Evolutionary conservation across 1,284 basidiomycete species (phyloP).

Genomic region (Rhodofomes roseus): DNA sequence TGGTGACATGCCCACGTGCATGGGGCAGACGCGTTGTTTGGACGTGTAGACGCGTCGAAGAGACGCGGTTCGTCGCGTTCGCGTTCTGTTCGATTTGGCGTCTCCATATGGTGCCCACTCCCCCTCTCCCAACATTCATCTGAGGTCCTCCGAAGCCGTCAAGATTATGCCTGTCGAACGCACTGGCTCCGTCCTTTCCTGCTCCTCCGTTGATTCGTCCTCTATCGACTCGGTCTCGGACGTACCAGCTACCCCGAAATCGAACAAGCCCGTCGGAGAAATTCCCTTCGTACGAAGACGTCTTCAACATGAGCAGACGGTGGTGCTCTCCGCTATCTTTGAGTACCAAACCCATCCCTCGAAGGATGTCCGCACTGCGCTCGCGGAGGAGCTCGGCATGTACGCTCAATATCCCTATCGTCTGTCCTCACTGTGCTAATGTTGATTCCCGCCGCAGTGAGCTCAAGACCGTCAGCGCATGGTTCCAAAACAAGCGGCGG

Average conservation of each 20-base stretch:
- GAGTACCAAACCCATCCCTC: slow-evolving; percentile 39
- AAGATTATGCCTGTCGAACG: slow-evolving; percentile 1
- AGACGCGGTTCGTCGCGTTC: slow-evolving; percentile 9
- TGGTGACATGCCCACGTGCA: slow-evolving; percentile 20
- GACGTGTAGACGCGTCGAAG: slow-evolving; percentile 24
- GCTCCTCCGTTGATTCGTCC: slow-evolving; percentile 13
- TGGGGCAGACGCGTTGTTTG: slow-evolving; percentile 26
- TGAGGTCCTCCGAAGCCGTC: neutral
- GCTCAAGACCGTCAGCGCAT: slow-evolving; percentile 46
- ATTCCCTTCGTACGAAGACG: slow-evolving; percentile 21
- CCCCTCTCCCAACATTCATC: neutral
- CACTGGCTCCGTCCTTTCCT: slow-evolving; percentile 9
- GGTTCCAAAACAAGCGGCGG: slow-evolving; percentile 51
- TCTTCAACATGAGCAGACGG: slow-evolving; percentile 35
- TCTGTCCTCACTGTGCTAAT: neutral
- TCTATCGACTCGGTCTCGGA: slow-evolving; percentile 8
- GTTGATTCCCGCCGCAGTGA: slow-evolving; percentile 28
- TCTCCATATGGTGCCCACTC: neutral
- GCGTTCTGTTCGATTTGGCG: slow-evolving; percentile 6
- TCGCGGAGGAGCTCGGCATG: slow-evolving; percentile 41
- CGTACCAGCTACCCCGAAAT: slow-evolving; percentile 1
- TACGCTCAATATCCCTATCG: slow-evolving; percentile 19
- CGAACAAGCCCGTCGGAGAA: slow-evolving; percentile 4
- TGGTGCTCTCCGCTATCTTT: slow-evolving; percentile 36
- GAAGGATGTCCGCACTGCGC: slow-evolving; percentile 37